Conservation (phyloP, 306 rosid species). For the Glycine tomentella region DNA sequence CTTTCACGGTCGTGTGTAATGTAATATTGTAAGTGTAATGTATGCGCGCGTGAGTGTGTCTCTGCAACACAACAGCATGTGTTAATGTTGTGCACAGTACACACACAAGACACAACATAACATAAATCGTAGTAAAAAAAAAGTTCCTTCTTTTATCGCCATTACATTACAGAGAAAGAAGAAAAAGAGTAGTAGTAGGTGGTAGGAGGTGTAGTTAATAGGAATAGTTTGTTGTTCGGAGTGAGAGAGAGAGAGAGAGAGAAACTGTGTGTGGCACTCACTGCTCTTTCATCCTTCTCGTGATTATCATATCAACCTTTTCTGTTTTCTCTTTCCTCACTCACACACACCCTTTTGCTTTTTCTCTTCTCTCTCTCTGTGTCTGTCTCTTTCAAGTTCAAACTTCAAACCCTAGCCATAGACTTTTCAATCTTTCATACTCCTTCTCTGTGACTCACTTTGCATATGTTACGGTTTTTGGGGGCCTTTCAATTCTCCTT, state of each 20-base stretch:
- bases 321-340: slow-evolving; percentile 56
- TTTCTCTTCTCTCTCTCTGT: not conserved
- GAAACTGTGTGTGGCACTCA: slow-evolving; percentile 22
- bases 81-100: slow-evolving; percentile 38
- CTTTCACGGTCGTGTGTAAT: not conserved
- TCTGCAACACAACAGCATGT: slow-evolving; percentile 41
- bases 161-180: not conserved
- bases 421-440: slow-evolving; percentile 18
- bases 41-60: not conserved
- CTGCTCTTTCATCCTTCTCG: slow-evolving; percentile 64
- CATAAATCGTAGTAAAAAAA: slow-evolving; percentile 27
- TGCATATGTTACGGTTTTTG: not conserved
- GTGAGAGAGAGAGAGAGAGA: too few relatives aligned
- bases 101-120: not conserved
- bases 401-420: slow-evolving; percentile 51
- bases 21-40: not conserved
- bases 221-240: not conserved
- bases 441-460: slow-evolving; percentile 7
- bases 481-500: slow-evolving; percentile 24
- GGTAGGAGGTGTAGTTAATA: slow-evolving; percentile 15
- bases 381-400: slow-evolving; percentile 33
- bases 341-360: slow-evolving; percentile 40
- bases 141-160: slow-evolving; percentile 3
- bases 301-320: slow-evolving; percentile 63
- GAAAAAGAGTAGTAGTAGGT: not conserved